Evolutionary conservation across 208 protist genomes (phyloP), one percentile per base, ranked within the genome.

Genomic region (Leptomonas seymouri): DNA sequence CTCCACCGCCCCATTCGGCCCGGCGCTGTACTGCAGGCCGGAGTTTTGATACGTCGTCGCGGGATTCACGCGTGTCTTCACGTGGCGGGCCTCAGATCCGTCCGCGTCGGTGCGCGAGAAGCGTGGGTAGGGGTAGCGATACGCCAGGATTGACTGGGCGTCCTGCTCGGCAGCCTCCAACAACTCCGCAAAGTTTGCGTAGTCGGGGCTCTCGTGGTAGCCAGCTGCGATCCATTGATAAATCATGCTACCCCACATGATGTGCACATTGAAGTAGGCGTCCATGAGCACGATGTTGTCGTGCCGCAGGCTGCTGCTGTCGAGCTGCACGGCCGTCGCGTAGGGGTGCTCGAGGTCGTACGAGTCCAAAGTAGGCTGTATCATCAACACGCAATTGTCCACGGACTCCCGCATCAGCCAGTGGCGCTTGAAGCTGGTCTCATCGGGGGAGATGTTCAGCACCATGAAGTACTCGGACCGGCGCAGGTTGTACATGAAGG

Each of bases 401-500:
- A 97, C 87, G 27, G 92, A 89, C 69, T 99, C 97, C 34, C 97
- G 85, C 83, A 98, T 96, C 39, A 99, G 84, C 82, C 94, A 98
- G 62, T 98, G 92, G 31, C 98, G 85, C 81, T 98, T 99, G 81
- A 98, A 99, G 20, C 97, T 89, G 14, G 98, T 99, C 79, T 99
- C 98, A 71, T 99, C 99, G 21, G 98, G 98, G 1, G 90, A 97
- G 64, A 93, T 95, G 84, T 99, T 99, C 59, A 99, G 97, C 39
- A 98, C 93, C 84, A 95, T 93, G 30, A 99, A 93, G 78, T 99
- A 99, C 85, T 97, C 91, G 25, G 93, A 98, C 30, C 98, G 94
- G 49, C 99, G 94, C 31, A 99, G 82, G 83, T 99, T 98, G 89
- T 99, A 99, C 84, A 99, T 95, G 81, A 99, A 99, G 63, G 98